Evolutionary conservation across 345 rosid species (phyloP), one percentile per base, ranked within the genome.

Genomic region (Sonneratia alba): DNA sequence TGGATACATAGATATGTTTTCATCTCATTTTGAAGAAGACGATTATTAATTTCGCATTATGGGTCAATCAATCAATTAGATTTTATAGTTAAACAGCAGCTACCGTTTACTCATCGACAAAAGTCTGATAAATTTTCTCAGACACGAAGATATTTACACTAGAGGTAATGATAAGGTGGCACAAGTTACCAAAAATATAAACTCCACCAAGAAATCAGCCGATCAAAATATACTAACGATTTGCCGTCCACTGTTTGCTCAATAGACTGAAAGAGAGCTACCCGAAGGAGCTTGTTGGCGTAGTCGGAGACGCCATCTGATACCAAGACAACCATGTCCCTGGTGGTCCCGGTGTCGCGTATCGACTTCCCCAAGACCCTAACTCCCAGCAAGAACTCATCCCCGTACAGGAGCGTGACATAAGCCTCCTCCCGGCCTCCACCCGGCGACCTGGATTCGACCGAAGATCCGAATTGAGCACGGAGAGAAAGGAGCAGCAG

Each of bases 281-380:
- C 96, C 90, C 80, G 47, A 13, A 94, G 88, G 56, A 94, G 88
- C 83, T 75, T 82, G 62, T 79, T 86, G 70, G 95, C 86, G 78
- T 86, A 88, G 77, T 85, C 84, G 12, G 98, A 83, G 70, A 94
- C 96, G 24, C 98, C 97, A 76, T 94, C 96, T 38, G 98, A 94
- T 77, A 91, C 96, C 79, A 94, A 78, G 82, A 82, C 98, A 32
- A 91, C 96, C 92, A 86, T 87, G 67, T 91, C 96, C 69, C 87
- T 88, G 8, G 63, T 86, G 68, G 97, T 80, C 80, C 97, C 93
- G 56, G 92, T 85, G 70, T 88, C 89, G 70, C 93, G 79, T 64
- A 94, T 90, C 70, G 98, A 91, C 79, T 94, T 94, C 13, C 97
- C 97, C 78, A 94, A 67, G 59, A 94, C 97, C 82, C 97, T 85